Base-by-base conservation (phyloP, 1,284 basidiomycete genomes). In the Pseudozyma sp. region DNA sequence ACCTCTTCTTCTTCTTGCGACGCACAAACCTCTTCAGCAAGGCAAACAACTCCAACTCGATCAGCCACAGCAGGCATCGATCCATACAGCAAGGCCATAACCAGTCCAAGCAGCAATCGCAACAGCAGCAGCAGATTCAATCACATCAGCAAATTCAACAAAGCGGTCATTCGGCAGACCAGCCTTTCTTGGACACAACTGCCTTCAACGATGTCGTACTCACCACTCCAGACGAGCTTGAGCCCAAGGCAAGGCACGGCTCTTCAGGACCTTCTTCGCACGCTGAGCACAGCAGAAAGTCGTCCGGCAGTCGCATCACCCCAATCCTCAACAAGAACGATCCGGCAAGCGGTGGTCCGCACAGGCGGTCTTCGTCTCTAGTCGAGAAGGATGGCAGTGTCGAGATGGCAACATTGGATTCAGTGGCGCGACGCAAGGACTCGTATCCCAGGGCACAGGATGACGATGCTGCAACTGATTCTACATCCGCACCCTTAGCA, bases 1-100 rank as follows among this genome's bases (percentile, higher is more conserved):
- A 80, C 31, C 77, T 82, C 63, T 82, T 82, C 64, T 79, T 82
- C 72, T 82, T 82, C 69, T 59, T 82, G 2, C 62, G 80, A 19
- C 55, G 80, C 14, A 80, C 77, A 16, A 80, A 77, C 45, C 63
- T 82, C 21, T 80, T 80, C 58, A 72, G 63, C 59, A 72, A 62
- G 25, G 67, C 62, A 6, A 58, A 59, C 52, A 36, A 42, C 19
- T 59, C 63, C 48, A 56, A 61, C 40, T 65, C 59, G 42, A 19
- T 64, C 60, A 64, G 53, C 53, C 51, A 52, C 31, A 63, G 51
- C 44, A 52, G 45, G 21, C 40, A 48, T 42, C 42, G 51, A 5
- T 65, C 56, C 49, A 36, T 35, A 11, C 58, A 57, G 31, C 36
- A 38, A 21, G 13, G 25, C 3, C 53, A 56, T 12, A 31, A 13